These are phyloP conservation scores for Scheffersomyces segobiensis DNA, from an alignment of 1,139 yeast species.

Conservation along the genomic window DNA sequence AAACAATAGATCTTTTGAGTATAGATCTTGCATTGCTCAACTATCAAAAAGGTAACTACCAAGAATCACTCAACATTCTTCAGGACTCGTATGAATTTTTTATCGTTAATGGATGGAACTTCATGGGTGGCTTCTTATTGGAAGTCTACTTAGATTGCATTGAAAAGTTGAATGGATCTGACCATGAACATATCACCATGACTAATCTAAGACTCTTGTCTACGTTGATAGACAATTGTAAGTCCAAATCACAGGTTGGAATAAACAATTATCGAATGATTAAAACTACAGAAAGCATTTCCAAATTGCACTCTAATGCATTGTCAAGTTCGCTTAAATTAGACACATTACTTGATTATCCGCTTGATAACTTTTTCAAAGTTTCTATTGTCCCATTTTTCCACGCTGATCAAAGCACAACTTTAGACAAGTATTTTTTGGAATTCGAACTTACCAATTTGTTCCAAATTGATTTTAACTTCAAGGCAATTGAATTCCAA, in stretches of 20 bases:
- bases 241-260: conserved; percentile 18
- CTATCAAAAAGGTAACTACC: conserved; percentile 57
- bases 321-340: conserved; percentile 18
- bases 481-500: conserved; percentile 20
- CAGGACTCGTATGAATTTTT: conserved; percentile 71
- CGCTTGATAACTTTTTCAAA: conserved; percentile 32
- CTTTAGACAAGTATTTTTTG: conserved; percentile 23
- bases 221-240: conserved; percentile 20
- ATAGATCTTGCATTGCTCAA: conserved; percentile 80
- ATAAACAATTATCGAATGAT: conserved; percentile 30
- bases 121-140: conserved; percentile 64
- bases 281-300: conserved; percentile 21
- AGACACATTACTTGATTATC: conserved; percentile 21
- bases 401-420: conserved; percentile 18
- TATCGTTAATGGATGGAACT: conserved; percentile 70
- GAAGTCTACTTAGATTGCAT: conserved; percentile 71
- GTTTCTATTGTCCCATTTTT: conserved; percentile 27
- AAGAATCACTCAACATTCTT: conserved; percentile 61
- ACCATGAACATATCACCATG: conserved; percentile 21
- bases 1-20: conserved; percentile 72
- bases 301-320: conserved; percentile 23
- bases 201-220: conserved; percentile 38
- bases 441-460: conserved; percentile 24
- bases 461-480: conserved; percentile 25
- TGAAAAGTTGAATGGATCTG: conserved; percentile 35